Evolutionary conservation across 176 grass and related monocot genomes (phyloP).

Genomic region (Lolium perenne): DNA sequence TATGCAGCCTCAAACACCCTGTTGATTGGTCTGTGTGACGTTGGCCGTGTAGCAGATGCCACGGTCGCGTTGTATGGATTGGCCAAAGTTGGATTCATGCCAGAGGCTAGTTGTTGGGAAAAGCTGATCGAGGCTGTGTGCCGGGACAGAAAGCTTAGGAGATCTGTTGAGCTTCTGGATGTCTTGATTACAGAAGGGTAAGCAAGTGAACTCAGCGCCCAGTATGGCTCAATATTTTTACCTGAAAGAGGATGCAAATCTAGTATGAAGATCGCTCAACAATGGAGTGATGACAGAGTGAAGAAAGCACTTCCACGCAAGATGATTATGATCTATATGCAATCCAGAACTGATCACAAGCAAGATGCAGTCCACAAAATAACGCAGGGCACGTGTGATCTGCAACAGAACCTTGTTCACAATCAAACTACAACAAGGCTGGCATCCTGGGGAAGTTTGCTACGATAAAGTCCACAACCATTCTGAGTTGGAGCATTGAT

Average conservation of each 20-base stretch:
- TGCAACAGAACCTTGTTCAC: background rate
- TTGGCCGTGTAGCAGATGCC: conserved; percentile 63
- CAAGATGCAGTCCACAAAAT: background rate
- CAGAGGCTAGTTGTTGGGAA: conserved; percentile 66
- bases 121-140: conserved; percentile 59
- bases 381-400: background rate
- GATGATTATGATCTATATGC: background rate
- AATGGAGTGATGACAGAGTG: background rate
- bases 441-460: background rate
- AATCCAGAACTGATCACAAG: background rate
- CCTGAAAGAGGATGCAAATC: background rate
- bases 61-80: conserved; percentile 70
- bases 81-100: conserved; percentile 62
- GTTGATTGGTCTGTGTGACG: conserved; percentile 73
- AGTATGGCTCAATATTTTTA: background rate
- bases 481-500: background rate
- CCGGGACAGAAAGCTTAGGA: conserved; percentile 66
- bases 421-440: background rate
- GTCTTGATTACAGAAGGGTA: conserved; percentile 48
- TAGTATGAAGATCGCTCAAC: background rate
- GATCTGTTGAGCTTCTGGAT: conserved; percentile 66
- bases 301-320: background rate
- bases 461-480: background rate
- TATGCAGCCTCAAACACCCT: conserved; percentile 77
- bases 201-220: conserved; percentile 15